Evolutionary conservation across 75 land plant genomes (phyloP), one percentile per base, ranked within the genome.

Genomic region (Gnetum montanum): DNA sequence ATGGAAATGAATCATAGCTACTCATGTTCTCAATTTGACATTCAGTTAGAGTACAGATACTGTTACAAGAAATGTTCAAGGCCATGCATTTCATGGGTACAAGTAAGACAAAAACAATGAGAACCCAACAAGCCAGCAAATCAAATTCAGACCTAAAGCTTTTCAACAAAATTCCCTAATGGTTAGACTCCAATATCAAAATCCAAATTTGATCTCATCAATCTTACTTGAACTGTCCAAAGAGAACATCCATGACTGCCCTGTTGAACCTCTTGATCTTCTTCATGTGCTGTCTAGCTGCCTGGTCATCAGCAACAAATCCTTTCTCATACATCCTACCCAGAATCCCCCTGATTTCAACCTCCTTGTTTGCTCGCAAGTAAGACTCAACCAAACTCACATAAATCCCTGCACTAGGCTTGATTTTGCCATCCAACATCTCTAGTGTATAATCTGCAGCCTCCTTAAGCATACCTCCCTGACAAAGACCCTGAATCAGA

Each of bases 401-500:
- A 43, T 61, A 73, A 7, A 58, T 58, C 24, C 46, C 71, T 0
- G 60, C 71, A 55, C 70, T 77, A 8, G 78, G 78, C 33, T 53
- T 34, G 65, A 74, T 70, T 4, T 78, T 81, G 48, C 49, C 58
- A 1, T 8, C 68, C 61, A 77, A 51, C 77, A 82, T 82, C 56
- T 82, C 74, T 48, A 66, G n/a, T 58, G 78, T 13, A 30, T 67
- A 77, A 55, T 70, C 78, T 57, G 51, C 53, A 1, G 78, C 81
- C 27, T 77, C 85, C 58, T 22, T 62, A 8, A 78, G 49, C 61
- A 46, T 62, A 3, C 57, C 61, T 1, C 24, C 81, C 73, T 34
- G 55, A 12, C 74, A 70, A 26, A 82, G 66, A 15, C 82, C 86
- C 61, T 67, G 68, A 46, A 78, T 71, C 8, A 82, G 69, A 7